Evolutionary conservation across 1,284 basidiomycete genomes (phyloP), one percentile per base, ranked within the genome.

Genomic region (Pyrrhoderma lamaoense): DNA sequence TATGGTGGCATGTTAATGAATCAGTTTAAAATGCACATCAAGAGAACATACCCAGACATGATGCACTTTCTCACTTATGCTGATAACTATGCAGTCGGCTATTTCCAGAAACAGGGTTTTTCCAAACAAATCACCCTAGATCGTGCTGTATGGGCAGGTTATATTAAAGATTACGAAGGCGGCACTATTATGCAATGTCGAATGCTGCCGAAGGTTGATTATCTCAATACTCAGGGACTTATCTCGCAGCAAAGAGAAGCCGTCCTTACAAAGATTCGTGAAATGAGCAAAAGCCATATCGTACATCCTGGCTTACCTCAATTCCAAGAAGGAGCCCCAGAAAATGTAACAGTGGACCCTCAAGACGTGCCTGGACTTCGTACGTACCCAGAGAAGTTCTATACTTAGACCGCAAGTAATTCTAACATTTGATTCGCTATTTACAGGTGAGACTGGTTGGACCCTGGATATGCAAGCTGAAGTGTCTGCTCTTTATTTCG

Each of bases 101-200:
- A 97, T 69, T 99, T 99, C 73, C 93, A 94, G 65, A 99, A 99
- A 67, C 95, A 98, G 70, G 94, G 95, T 0, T 99, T 99, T 69
- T 91, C 92, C 1, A 99, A 98, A 67, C 94, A 99, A 58, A 96
- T 99, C 59, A 88, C 85, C 0, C 79, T 96, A 16, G 86, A 89
- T 53, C 81, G 94, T 37, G 84, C 90, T 1, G 76, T 89, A 2
- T 99, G 96, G 96, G 94, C 95, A 0, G 96, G 95, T 1, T 99
- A 99, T 67, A 99, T 99, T 81, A 99, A 99, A 68, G 96, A 99
- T 66, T 99, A 99, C 67, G 96, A 99, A 66, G 96, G 96, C 44
- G 95, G 93, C n/a, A 99, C 96, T 42, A 90, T 99, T 70, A 98
- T 99, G 95, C 93, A 96, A 68, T 99, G 96, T 64, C 89, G 86